Evolutionary conservation across 805 yeast species (phyloP), one percentile per base, ranked within the genome.

Genomic region (Candida boidinii): DNA sequence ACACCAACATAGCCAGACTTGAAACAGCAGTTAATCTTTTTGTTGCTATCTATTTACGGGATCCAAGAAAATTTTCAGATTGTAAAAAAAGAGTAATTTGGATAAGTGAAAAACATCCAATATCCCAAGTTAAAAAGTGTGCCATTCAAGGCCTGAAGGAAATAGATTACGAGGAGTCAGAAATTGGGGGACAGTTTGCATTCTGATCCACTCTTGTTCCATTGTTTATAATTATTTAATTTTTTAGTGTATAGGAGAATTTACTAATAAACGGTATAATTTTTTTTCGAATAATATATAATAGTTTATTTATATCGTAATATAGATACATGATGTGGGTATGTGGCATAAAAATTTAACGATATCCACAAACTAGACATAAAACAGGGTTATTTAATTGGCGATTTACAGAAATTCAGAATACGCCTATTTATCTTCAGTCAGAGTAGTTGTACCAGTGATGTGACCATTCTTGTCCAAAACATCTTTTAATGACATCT

Each of bases 401-500:
- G 12, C 17, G 15, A 15, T 16, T 18, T 26, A 26, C 15, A 20
- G 16, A 12, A 13, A 13, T n/a, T 15, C 21, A 17, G 13, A 13
- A 12, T 25, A 16, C 12, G 17, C 23, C 31, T 29, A 33, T 4
- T 41, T 38, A 19, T 39, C 48, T 26, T 43, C 48, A 2, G 34
- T 41, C 13, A 42, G 31, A 9, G 44, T 39, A 14, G 39, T 18
- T 16, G 20, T 15, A 4, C 26, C 30, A 2, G 33, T n/a, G n/a
- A n/a, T n/a, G n/a, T n/a, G n/a, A n/a, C n/a, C n/a, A n/a, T n/a
- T n/a, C n/a, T n/a, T 23, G 18, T 40, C 44, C 31, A 76, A 54
- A 9, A 74, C 74, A 38, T 83, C 88, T 51, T 79, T 79, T 48
- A 84, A 58, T 39, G 64, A 76, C 26, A 83, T 66, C 46, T 76